Percentiles rank a stretch among this genome's conserved stretches.
These are phyloP conservation scores for Lactifluus rugatus DNA, from an alignment of 768 basidiomycete genomes.

Conservation along the genomic window DNA sequence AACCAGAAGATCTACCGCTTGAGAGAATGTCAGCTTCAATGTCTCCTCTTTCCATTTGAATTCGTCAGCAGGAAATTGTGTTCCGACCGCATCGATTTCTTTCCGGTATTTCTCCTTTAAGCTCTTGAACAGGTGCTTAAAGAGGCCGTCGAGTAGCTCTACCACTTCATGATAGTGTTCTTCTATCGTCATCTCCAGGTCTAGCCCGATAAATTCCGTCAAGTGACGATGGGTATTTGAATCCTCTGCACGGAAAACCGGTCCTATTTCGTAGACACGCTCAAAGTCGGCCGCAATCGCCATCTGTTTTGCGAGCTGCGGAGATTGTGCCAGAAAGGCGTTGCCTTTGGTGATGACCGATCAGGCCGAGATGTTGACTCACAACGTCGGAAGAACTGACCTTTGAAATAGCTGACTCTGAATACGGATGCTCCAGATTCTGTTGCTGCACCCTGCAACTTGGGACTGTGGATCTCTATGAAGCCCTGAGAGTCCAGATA, in stretches of 20 bases:
- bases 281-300: slow-evolving; percentile 98
- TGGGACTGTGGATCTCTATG: slow-evolving; percentile 94
- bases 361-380: not conserved
- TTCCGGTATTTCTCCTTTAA: slow-evolving; percentile 65
- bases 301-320: slow-evolving; percentile 98
- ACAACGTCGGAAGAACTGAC: slow-evolving; percentile 31
- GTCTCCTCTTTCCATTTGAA: slow-evolving; percentile 94
- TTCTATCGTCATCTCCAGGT: slow-evolving; percentile 98
- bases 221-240: slow-evolving; percentile 96
- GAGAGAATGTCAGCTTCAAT: slow-evolving; percentile 70
- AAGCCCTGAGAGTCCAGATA: slow-evolving; percentile 69
- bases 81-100: slow-evolving; percentile 74
- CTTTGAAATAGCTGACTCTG: slow-evolving; percentile 97
- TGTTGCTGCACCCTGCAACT: slow-evolving; percentile 93
- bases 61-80: slow-evolving; percentile 91
- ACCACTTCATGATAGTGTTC: slow-evolving; percentile 98
- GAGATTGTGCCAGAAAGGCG: slow-evolving; percentile 93
- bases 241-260: slow-evolving; percentile 96
- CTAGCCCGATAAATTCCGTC: slow-evolving; percentile 97
- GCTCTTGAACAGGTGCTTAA: slow-evolving; percentile 79
- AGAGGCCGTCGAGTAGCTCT: slow-evolving; percentile 80
- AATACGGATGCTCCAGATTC: slow-evolving; percentile 97
- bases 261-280: slow-evolving; percentile 93
- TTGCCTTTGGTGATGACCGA: slow-evolving; percentile 51
- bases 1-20: slow-evolving; percentile 80